Conservation (phyloP, 2,329 filamentous ascomycete species). For the Nemania bipapillata region DNA sequence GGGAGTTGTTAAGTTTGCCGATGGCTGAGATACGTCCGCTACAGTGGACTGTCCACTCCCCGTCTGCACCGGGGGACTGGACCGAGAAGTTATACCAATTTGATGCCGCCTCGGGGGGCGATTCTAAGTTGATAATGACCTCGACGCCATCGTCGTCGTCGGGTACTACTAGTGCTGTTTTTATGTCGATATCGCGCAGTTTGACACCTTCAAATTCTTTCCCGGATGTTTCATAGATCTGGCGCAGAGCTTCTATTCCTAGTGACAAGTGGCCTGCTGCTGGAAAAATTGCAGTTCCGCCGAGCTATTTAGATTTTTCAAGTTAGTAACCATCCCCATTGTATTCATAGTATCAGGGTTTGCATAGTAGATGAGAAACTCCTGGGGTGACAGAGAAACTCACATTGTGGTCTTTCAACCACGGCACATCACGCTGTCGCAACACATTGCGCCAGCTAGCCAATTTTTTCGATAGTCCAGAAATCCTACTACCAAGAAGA, state of each 20-base stretch:
- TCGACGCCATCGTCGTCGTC: conserved; percentile 50
- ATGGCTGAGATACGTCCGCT: conserved; percentile 32
- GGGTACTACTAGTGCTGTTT: conserved; percentile 48
- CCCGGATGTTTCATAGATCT: conserved; percentile 38
- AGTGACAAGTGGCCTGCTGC: conserved; percentile 40
- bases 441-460: conserved; percentile 45
- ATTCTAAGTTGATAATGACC: conserved; percentile 45
- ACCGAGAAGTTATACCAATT: conserved; percentile 39
- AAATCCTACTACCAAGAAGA: conserved; percentile 40
- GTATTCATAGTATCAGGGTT: conserved; percentile 36
- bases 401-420: conserved; percentile 38
- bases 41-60: conserved; percentile 37
- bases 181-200: conserved; percentile 49
- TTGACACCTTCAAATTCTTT: conserved; percentile 35
- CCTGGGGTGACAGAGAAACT: conserved; percentile 10
- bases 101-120: conserved; percentile 30
- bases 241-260: conserved; percentile 37
- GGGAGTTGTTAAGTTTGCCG: not conserved
- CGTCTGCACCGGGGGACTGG: conserved; percentile 27
- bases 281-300: conserved; percentile 38
- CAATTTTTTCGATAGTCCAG: conserved; percentile 28
- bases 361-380: too few species aligned
- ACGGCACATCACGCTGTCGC: conserved; percentile 35
- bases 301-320: conserved; percentile 26
- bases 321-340: conserved; percentile 39